These are phyloP conservation scores for Rhodomyrtus tomentosa DNA, from an alignment of 345 rosid genomes.

Conservation along the genomic window DNA sequence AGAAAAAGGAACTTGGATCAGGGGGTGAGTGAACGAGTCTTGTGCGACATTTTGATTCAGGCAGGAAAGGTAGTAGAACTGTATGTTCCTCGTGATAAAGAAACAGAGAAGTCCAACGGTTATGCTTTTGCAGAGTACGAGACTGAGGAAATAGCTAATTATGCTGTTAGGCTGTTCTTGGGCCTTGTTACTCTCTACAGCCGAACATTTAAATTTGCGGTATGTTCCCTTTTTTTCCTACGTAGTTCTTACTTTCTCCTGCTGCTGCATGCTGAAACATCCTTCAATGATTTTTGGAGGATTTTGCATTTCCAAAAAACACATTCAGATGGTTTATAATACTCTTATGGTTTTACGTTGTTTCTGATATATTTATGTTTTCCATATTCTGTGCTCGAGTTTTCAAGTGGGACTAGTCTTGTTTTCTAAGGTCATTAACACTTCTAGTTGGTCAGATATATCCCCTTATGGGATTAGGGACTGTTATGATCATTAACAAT, in stretches of 20 bases:
- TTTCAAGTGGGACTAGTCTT: not conserved
- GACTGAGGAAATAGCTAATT: constrained; percentile 66
- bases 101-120: constrained; percentile 77
- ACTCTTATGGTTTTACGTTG: not conserved
- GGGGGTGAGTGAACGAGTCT: no score
- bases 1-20: no score
- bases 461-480: not conserved
- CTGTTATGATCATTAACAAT: not conserved
- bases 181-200: constrained; percentile 82
- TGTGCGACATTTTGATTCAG: constrained; percentile 82
- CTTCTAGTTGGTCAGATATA: not conserved
- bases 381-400: not conserved
- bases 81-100: constrained; percentile 75
- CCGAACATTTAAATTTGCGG: constrained; percentile 65
- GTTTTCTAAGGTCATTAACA: not conserved
- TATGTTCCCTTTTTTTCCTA: constrained; percentile 11
- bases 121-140: constrained; percentile 91
- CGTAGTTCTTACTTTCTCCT: not conserved
- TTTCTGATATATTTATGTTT: not conserved
- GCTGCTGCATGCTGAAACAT: not conserved
- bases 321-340: not conserved
- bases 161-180: constrained; percentile 85
- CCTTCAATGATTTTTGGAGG: not conserved
- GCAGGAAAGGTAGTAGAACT: constrained; percentile 79
- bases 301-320: not conserved